These are phyloP conservation scores for Fusarium denticulatum DNA, from an alignment of 2,329 filamentous ascomycete genomes.

Conservation along the genomic window DNA sequence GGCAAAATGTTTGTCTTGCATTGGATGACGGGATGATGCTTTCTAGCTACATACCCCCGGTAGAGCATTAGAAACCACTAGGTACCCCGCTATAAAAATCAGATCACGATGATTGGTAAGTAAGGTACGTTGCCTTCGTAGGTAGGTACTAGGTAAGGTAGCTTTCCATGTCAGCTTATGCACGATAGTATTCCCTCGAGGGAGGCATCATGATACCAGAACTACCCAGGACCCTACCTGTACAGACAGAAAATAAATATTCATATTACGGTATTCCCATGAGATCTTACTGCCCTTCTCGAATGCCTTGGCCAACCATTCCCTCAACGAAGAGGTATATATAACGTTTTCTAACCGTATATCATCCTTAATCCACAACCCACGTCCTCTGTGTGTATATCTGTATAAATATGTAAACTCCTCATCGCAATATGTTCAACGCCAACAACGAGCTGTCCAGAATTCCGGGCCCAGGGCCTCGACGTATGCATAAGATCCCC, in stretches of 20 bases:
- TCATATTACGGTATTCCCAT: not conserved
- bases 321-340: conserved; percentile 23
- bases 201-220: conserved; percentile 1
- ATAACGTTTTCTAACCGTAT: conserved; percentile 24
- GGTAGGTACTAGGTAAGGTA: not conserved
- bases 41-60: conserved; percentile 35
- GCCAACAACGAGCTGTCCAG: conserved; percentile 43
- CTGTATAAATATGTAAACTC: conserved; percentile 24
- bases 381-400: conserved; percentile 27
- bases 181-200: not conserved
- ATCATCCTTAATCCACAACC: conserved; percentile 9
- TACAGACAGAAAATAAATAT: not conserved
- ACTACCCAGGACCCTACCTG: not conserved
- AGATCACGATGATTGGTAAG: conserved; percentile 27
- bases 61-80: conserved; percentile 26
- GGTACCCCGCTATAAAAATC: conserved; percentile 23
- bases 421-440: conserved; percentile 41
- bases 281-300: not conserved
- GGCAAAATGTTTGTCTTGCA: conserved; percentile 28
- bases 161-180: not conserved
- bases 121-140: too few species aligned
- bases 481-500: conserved; percentile 34
- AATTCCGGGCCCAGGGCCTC: conserved; percentile 35
- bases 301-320: conserved; percentile 12
- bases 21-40: conserved; percentile 30